These are phyloP conservation scores for Nigrospora sphaerica DNA, from an alignment of 2,329 filamentous ascomycete species.

Conservation along the genomic window DNA sequence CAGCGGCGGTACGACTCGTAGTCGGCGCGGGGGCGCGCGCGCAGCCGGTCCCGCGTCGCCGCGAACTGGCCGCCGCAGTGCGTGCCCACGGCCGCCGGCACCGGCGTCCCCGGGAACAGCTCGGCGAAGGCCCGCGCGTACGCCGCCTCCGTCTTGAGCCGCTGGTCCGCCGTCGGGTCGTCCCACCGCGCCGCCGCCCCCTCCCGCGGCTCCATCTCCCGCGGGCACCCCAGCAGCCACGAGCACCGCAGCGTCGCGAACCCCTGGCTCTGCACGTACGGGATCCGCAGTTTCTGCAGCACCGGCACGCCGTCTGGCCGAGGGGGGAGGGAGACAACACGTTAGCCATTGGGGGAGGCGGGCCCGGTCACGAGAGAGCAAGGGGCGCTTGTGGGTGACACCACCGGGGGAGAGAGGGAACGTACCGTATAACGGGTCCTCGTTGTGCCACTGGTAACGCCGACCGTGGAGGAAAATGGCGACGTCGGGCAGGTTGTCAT, in stretches of 20 bases:
- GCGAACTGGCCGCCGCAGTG: conserved; percentile 49
- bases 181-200: conserved; percentile 6
- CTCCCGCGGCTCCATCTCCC: conserved; percentile 14
- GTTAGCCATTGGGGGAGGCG: neutral
- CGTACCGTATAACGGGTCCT: conserved; percentile 28
- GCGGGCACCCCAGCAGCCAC: conserved; percentile 35
- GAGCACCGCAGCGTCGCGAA: conserved; percentile 44
- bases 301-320: conserved; percentile 23
- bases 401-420: neutral
- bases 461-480: conserved; percentile 24
- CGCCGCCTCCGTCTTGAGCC: conserved; percentile 25
- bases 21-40: conserved; percentile 29
- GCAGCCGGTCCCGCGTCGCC: conserved; percentile 34
- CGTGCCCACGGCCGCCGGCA: conserved; percentile 31
- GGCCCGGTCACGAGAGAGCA: no score
- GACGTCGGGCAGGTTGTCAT: conserved; percentile 19
- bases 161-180: conserved; percentile 21
- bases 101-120: conserved; percentile 13
- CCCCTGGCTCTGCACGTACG: conserved; percentile 34
- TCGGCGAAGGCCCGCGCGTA: conserved; percentile 14
- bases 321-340: neutral
- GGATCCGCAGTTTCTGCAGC: conserved; percentile 29
- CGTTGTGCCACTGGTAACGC: conserved; percentile 24
- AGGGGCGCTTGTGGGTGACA: no score
- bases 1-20: conserved; percentile 43